Evolutionary conservation across 441 rosid species (phyloP).

Genomic region (Aleurites moluccanus): DNA sequence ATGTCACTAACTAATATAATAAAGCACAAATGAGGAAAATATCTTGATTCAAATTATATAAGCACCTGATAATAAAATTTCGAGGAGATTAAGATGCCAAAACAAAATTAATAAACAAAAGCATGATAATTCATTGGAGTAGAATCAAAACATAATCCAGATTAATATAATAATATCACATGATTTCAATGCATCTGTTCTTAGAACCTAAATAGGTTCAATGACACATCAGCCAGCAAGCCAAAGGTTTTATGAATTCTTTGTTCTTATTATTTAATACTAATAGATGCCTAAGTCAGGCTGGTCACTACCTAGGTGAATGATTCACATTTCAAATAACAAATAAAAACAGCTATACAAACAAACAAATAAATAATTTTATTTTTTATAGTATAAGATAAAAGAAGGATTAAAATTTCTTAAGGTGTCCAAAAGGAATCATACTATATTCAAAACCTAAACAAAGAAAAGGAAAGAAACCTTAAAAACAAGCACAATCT

Average conservation of each 20-base stretch:
- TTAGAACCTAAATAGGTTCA: slow-evolving; percentile 21
- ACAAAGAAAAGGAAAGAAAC: slow-evolving; percentile 25
- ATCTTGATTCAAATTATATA: background rate
- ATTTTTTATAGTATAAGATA: background rate
- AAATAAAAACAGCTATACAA: slow-evolving; percentile 18
- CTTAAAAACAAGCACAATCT: slow-evolving; percentile 32
- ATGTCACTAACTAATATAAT: slow-evolving; percentile 20
- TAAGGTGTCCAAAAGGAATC: slow-evolving; percentile 13
- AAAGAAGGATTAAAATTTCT: background rate
- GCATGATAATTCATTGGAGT: slow-evolving; percentile 10
- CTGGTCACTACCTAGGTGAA: slow-evolving; percentile 16
- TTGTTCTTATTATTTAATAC: slow-evolving; percentile 10
- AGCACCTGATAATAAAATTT: slow-evolving; percentile 19
- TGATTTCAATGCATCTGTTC: slow-evolving; percentile 16
- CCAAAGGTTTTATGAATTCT: background rate
- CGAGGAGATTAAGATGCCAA: slow-evolving; percentile 50
- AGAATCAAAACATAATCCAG: slow-evolving; percentile 26
- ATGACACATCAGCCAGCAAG: slow-evolving; percentile 24
- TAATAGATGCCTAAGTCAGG: slow-evolving; percentile 20
- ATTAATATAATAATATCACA: slow-evolving; percentile 22
- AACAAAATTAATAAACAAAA: slow-evolving; percentile 13
- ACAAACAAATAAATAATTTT: background rate
- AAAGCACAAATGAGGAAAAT: slow-evolving; percentile 22
- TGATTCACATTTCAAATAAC: slow-evolving; percentile 29
- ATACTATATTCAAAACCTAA: slow-evolving; percentile 18